Evolutionary conservation across 805 yeast genomes (phyloP), one percentile per base, ranked within the genome.

Genomic region (Tetrapisispora pingtungensis): DNA sequence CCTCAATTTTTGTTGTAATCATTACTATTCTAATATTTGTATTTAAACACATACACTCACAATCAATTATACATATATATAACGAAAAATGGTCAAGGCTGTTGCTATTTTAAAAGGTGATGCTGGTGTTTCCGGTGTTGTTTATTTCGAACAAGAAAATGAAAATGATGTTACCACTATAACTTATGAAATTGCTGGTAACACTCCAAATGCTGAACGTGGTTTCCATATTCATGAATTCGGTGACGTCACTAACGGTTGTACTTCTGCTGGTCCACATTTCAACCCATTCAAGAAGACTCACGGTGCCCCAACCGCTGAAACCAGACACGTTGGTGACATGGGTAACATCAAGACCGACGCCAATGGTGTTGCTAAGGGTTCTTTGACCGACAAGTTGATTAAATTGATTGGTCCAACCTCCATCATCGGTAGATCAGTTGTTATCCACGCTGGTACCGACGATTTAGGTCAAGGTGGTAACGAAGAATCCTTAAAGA

Each of bases 221-320:
- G 98, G 98, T 43, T 90, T 93, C 96, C 98, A 93, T 77, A 73
- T 93, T 64, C 98, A 93, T 71, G 83, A 86, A 65, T 93, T 93
- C 62, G 98, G 98, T 73, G 98, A 93, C 75, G 87, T 62, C 49
- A 58, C 98, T 71, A 93, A 93, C 68, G 98, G 98, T 55, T 93
- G 98, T 74, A 90, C 96, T 49, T 85, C 96, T 54, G 96, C 97
- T 44, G 97, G 97, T 63, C 96, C 96, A 48, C 97, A 89, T 73
- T 88, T 87, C 78, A 82, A 89, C 77, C 96, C 96, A 55, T 83
- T 82, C 65, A 74, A 77, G 50, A 83, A 84, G 74, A 77, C 77
- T 54, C 97, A 88, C 67, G 97, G 97, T 73, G 88, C 89, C 46
- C 96, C 96, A 69, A 78, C 77, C 58, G 95, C 52, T 41, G 59